These are phyloP conservation scores for Dactylella cylindrospora DNA, from an alignment of 2,329 filamentous ascomycete species.

Conservation along the genomic window DNA sequence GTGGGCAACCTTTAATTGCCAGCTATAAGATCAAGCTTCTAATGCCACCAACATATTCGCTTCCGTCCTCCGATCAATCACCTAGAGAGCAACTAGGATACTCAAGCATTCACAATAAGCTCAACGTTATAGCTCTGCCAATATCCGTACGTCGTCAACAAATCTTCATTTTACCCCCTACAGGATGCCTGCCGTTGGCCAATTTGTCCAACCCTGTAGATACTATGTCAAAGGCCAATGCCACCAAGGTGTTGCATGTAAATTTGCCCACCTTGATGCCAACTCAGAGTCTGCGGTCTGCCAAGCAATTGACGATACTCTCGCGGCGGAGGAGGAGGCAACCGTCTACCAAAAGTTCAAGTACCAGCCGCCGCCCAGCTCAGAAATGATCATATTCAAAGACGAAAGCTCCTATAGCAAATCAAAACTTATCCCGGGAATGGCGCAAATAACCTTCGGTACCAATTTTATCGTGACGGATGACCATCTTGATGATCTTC, in stretches of 20 bases:
- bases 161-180: too few species aligned
- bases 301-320: not conserved
- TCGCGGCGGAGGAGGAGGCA: not conserved
- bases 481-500: constrained; percentile 22
- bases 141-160: too few species aligned
- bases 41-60: too few species aligned
- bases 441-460: constrained; percentile 23
- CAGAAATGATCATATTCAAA: constrained; percentile 22
- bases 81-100: too few species aligned
- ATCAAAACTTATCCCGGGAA: constrained; percentile 6
- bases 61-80: too few species aligned
- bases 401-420: constrained; percentile 24
- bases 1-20: too few species aligned
- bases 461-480: constrained; percentile 19
- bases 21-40: too few species aligned
- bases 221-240: constrained; percentile 22
- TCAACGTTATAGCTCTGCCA: too few species aligned
- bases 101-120: too few species aligned
- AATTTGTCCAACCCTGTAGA: constrained; percentile 11
- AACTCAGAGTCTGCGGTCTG: not conserved
- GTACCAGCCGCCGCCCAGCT: not conserved
- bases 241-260: not conserved
- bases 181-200: too few species aligned
- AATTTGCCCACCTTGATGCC: constrained; percentile 19
- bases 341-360: constrained; percentile 23